phyloP scores from a whole-genome alignment of 495 filamentous ascomycete genomes.

The Neurospora tetrasperma region DNA sequence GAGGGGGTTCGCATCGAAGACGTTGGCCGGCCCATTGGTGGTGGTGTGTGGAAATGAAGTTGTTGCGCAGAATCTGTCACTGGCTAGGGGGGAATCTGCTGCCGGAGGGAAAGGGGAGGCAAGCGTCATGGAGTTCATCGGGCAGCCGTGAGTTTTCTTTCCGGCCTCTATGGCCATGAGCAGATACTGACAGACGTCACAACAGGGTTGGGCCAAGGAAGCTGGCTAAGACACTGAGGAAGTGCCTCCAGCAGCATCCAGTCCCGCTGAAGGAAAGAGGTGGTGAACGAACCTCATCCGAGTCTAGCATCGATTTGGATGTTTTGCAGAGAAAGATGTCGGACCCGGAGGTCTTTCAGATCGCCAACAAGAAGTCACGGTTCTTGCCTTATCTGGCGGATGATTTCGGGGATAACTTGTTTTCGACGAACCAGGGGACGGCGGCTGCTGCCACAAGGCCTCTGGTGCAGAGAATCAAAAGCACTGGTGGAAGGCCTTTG shows the following conservation, averaged over 20 bases:
- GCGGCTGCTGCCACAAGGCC: not conserved
- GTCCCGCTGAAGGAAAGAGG: not conserved
- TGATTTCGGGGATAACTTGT: not conserved
- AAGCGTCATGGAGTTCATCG: conserved; percentile 17
- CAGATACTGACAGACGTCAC: conserved; percentile 4
- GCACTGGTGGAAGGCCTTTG: not conserved
- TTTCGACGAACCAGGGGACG: not conserved
- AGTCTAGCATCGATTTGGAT: not conserved
- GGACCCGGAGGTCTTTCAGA: not conserved
- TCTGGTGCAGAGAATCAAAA: not conserved
- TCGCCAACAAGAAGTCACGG: not conserved
- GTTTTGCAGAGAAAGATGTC: not conserved
- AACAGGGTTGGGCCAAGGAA: conserved; percentile 49
- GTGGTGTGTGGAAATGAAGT: conserved; percentile 18
- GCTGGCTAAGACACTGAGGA: conserved; percentile 42
- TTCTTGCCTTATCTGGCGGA: not conserved
- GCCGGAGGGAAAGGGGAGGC: conserved; percentile 9
- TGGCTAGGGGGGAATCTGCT: conserved; percentile 5
- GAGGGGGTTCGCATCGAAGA: not conserved
- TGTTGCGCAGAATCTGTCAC: conserved; percentile 10
- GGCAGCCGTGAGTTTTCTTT: conserved; percentile 22
- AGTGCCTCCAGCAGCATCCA: not conserved
- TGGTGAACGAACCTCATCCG: not conserved
- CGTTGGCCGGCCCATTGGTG: conserved; percentile 4
- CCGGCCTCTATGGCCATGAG: not conserved